Percentiles rank a stretch among this genome's conserved stretches.
Conservation (phyloP, 495 filamentous ascomycete species). For the Penicillium maclennaniae region DNA sequence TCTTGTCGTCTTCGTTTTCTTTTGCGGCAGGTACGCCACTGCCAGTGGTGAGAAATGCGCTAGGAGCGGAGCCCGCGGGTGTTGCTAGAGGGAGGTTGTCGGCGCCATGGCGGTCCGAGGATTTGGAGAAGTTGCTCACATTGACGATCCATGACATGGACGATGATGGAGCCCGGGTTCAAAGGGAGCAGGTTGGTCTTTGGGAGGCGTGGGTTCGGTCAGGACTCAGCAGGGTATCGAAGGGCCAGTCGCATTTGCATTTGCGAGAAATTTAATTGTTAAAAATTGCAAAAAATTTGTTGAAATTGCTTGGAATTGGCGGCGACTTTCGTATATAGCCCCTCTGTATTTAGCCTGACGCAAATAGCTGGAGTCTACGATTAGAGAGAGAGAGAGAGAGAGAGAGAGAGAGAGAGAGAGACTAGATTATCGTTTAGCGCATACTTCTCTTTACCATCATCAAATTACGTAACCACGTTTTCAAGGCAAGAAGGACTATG, state of each 20-base stretch:
- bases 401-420: not conserved
- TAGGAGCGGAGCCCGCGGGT: not conserved
- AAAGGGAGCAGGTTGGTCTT: conserved; percentile 48
- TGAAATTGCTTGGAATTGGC: conserved; percentile 5
- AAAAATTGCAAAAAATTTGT: not conserved
- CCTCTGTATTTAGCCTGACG: not conserved
- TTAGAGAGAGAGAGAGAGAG: not conserved
- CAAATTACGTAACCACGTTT: not conserved
- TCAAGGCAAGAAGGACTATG: not conserved
- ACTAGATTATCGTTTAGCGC: not conserved
- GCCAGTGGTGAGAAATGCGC: not conserved
- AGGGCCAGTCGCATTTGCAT: not conserved
- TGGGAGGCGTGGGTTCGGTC: conserved; percentile 66
- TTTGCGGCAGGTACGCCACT: conserved; percentile 11
- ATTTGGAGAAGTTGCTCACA: conserved; percentile 20
- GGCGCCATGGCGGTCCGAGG: conserved; percentile 18
- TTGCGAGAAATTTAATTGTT: not conserved
- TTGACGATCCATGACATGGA: conserved; percentile 48
- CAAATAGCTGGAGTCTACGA: not conserved
- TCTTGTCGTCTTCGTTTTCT: conserved; percentile 11
- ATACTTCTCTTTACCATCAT: too few species aligned
- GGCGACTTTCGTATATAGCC: conserved; percentile 8
- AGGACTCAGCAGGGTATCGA: conserved; percentile 8
- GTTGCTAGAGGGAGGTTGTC: not conserved
- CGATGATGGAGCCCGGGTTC: conserved; percentile 54